Evolutionary conservation across 2,329 filamentous ascomycete species (phyloP), one percentile per base, ranked within the genome.

Genomic region (Tolypocladium sp.): DNA sequence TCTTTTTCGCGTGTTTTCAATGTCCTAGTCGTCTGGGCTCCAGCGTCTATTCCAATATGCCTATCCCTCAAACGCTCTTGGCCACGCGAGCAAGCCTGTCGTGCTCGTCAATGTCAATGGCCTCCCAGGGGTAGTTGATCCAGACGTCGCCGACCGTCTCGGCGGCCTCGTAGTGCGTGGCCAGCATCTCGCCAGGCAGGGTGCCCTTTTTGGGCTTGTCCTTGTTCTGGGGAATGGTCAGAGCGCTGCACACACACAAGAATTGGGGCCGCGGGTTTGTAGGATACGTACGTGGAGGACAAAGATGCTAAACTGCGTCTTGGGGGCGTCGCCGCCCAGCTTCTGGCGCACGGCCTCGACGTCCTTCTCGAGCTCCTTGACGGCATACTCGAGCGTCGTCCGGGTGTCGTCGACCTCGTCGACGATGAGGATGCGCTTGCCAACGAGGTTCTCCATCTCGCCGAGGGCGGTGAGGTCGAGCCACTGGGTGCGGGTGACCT

Each of bases 101-200:
- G 73, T 97, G 93, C 81, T 92, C 90, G 35, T 96, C 91, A 70
- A 97, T 97, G 72, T 97, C 90, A 40, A 77, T 88, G 51, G 94
- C 94, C 79, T 97, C 94, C 94, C 94, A 99, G 20, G 94, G 94
- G 77, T 99, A 99, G 82, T 91, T 95, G 73, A 97, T 97, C 94
- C 94, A 99, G 65, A 92, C 88, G 76, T 99, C 93, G n/a, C 83
- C 84, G 38, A 95, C 90, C 7, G 93, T 97, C 70, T 88, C 81
- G 27, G 94, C 91, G 27, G 94, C 94, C 65, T 89, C 76, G 77
- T 99, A 99, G 68, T 88, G 82, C 59, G 83, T 83, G 58, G 86
- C 76, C 64, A 93, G 80, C 83, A 97, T 91, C 42, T 91, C 86
- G 25, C 84, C 70, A 13, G 94, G 92, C 59, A 99, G 81, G 25